Base-by-base conservation (phyloP, 805 yeast genomes). In the Nakazawaea pomicola region DNA sequence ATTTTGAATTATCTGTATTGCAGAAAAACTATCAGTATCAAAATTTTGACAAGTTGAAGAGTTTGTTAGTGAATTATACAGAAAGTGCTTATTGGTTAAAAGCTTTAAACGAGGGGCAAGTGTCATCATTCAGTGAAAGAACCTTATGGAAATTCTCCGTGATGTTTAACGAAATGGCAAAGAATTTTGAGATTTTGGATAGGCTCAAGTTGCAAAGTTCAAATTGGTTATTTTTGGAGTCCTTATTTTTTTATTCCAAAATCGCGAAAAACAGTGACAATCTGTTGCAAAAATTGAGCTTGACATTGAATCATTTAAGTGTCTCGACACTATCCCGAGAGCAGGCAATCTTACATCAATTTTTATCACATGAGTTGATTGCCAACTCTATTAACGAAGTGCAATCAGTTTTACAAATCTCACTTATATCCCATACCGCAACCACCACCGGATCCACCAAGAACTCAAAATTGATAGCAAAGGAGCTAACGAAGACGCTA, bases 121-220 rank as follows among this genome's bases (percentile, higher is more conserved):
- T 42, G 4, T 42, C 45, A 3, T 3, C 15, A 6, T 36, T 37
- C 31, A 32, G 41, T 4, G 36, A 42, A 16, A 36, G 45, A 19
- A 37, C 41, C 6, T 28, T 42, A 11, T 42, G 45, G 45, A 42
- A 42, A 15, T 28, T 28, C 28, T 27, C 37, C 5, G 14, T 37
- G 9, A 11, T 31, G 14, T 31, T 10, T 16, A 6, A 10, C 7
- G 33, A 24, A 6, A 19, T 32, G 18, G 33, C 25, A 9, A 11
- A 3, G 4, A 17, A 21, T 20, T 7, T 15, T 2, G 10, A 18
- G 4, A 17, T 20, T 6, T 27, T 36, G 14, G 9, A 15, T 8
- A 31, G 14, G 5, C 10, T 36, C 9, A 17, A 41, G 7, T 15
- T 6, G 4, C 5, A 20, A 10, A 20, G 14, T 6, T 18, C 38